Conservation (phyloP, 306 rosid species). For the Cicer arietinum region DNA sequence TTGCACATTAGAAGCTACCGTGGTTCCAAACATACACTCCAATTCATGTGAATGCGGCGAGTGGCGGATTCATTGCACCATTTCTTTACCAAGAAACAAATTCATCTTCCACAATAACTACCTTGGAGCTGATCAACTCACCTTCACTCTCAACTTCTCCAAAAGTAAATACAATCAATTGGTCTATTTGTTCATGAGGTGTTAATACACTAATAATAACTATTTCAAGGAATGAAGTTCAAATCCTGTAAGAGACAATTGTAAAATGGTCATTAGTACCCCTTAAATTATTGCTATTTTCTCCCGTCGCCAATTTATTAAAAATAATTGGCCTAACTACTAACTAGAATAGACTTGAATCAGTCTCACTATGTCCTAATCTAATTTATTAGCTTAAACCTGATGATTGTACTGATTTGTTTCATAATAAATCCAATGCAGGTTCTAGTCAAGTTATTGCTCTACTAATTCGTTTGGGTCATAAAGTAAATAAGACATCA, state of each 20-base stretch:
- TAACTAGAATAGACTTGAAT: not conserved
- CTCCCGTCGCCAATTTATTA: too few species aligned
- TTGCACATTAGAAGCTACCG: too few species aligned
- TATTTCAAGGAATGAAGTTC: too few species aligned
- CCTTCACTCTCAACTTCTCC: slow-evolving; percentile 96
- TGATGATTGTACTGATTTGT: not conserved
- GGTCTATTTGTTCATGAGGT: too few species aligned
- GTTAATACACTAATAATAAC: too few species aligned
- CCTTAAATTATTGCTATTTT: too few species aligned
- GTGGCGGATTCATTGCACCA: slow-evolving; percentile 95
- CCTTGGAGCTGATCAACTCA: slow-evolving; percentile 93
- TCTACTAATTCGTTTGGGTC: slow-evolving; percentile 87
- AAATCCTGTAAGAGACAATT: too few species aligned
- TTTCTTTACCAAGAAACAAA: slow-evolving; percentile 66
- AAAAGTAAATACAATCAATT: slow-evolving; percentile 55
- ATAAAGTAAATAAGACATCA: slow-evolving; percentile 57
- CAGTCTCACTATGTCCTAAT: not conserved
- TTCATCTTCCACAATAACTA: slow-evolving; percentile 87
- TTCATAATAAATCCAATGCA: slow-evolving; percentile 45
- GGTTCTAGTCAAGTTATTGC: slow-evolving; percentile 97
- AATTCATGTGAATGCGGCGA: slow-evolving; percentile 95
- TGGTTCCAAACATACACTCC: slow-evolving; percentile 51
- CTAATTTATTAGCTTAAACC: slow-evolving; percentile 16
- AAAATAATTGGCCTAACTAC: too few species aligned
- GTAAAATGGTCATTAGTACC: too few species aligned